A percentile compares a stretch with the other conserved stretches of the same genome.
Conservation (phyloP, 306 rosid species). For the Vachellia collinsii region DNA sequence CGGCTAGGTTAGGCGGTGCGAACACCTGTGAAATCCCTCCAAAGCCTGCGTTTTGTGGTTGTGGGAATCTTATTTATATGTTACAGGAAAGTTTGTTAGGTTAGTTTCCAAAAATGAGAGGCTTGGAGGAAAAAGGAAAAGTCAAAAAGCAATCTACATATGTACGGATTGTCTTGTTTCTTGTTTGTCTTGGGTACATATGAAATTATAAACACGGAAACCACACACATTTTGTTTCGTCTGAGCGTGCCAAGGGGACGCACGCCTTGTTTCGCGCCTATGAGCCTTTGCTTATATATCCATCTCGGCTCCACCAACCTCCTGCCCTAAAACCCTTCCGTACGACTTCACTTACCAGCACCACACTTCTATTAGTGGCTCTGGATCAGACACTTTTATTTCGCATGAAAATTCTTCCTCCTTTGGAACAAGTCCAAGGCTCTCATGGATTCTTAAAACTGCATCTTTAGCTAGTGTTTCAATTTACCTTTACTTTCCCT, state of each 20-base stretch:
- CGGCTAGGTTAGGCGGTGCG: slow-evolving; percentile 17
- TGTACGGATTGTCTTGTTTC: not conserved
- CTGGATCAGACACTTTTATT: not conserved
- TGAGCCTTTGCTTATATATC: not conserved
- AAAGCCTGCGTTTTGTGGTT: slow-evolving; percentile 18
- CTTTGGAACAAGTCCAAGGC: not conserved
- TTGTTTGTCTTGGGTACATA: slow-evolving; percentile 14
- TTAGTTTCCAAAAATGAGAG: slow-evolving; percentile 36
- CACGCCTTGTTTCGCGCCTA: not conserved
- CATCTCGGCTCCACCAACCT: not conserved
- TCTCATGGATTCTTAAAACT: not conserved
- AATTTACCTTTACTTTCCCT: not conserved
- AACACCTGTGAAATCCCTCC: slow-evolving; percentile 34
- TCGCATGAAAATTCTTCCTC: not conserved
- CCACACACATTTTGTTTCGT: slow-evolving; percentile 16
- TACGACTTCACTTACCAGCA: not conserved
- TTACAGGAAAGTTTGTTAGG: slow-evolving; percentile 32
- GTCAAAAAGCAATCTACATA: slow-evolving; percentile 21
- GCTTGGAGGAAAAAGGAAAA: slow-evolving; percentile 35
- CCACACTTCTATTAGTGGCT: not conserved
- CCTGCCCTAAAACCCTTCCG: not conserved
- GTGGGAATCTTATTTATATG: not conserved
- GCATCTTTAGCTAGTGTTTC: not conserved
- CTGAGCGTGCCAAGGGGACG: not conserved
- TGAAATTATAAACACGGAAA: slow-evolving; percentile 4